Evolutionary conservation across 129 eudicot species (phyloP), one percentile per base, ranked within the genome.

Genomic region (Apium graveolens): DNA sequence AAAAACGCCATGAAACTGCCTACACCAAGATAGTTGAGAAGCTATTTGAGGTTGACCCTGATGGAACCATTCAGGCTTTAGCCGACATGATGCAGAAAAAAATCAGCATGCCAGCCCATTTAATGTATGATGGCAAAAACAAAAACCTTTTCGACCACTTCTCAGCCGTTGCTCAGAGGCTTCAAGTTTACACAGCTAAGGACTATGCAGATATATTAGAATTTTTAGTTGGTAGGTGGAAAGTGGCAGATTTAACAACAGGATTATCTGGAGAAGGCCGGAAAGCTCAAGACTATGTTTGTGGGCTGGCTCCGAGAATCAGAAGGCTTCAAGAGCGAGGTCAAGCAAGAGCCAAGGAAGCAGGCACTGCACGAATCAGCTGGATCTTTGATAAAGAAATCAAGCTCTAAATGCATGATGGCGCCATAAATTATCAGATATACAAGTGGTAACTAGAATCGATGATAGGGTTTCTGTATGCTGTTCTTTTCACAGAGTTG

Each of bases 41-140:
- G 79, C 90, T 94, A 16, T 91, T 89, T 32, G 98, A 94, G 86
- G 85, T 94, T 2, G 97, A 94, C 83, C 97, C 98, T 0, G 93
- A 94, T 73, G 92, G 90, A 11, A 94, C 98, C 0, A 82, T 94
- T 65, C 88, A 86, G 39, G 89, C 92, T 29, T 91, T 94, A 79
- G 93, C 97, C 7, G 98, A 94, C 87, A 94, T 94, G 98, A 94
- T 94, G 98, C 85, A 86, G 87, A 94, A 94, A 80, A 94, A 91
- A 72, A 90, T 94, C 51, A 74, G 91, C 0, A 94, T 94, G 98
- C 98, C 98, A 2, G 98, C 98, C 26, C 98, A 94, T 85, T 82
- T 94, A 76, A 94, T 94, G 98, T 91, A 88, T 9, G 97, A 94
- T 69, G 98, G 98, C 3, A 86, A 81, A 39, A 97, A 94, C 32